These are phyloP conservation scores for Yamadazyma pseudoaaseri DNA, from an alignment of 1,139 yeast genomes.

Conservation along the genomic window DNA sequence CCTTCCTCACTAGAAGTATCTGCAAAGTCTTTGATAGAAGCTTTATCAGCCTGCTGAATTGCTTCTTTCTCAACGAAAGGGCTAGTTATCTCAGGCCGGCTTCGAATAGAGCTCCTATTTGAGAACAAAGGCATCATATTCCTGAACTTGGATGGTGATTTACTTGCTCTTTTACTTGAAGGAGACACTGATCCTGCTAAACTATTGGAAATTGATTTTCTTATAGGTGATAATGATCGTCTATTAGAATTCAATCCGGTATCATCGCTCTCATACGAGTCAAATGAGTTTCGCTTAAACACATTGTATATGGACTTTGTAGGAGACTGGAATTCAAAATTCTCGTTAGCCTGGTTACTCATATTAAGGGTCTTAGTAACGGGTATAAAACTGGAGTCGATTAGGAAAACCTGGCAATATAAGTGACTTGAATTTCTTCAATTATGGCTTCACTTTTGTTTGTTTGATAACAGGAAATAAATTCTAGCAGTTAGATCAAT, in stretches of 20 bases:
- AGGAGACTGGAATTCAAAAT: conserved; percentile 21
- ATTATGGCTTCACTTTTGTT: no score
- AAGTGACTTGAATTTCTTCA: no score
- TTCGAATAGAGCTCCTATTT: background rate
- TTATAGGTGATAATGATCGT: conserved; percentile 9
- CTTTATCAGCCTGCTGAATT: no score
- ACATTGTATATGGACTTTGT: conserved; percentile 26
- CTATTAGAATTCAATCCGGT: conserved; percentile 10
- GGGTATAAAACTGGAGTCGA: no score
- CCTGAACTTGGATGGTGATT: background rate
- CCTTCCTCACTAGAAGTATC: conserved; percentile 34
- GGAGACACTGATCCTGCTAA: conserved; percentile 1
- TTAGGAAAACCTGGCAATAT: no score
- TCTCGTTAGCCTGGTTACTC: background rate
- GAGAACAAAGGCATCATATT: background rate
- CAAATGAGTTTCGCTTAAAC: conserved; percentile 25
- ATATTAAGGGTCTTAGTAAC: background rate
- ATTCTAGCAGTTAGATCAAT: no score
- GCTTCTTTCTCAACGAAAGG: conserved; percentile 1
- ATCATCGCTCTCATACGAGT: conserved; percentile 27
- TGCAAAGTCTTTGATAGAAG: conserved; percentile 39
- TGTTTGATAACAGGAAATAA: no score
- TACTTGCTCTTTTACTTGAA: conserved; percentile 1
- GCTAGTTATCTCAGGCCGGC: background rate
- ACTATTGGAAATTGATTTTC: conserved; percentile 8